Conservation (phyloP, 1,284 basidiomycete genomes). For the Athelia sp. region DNA sequence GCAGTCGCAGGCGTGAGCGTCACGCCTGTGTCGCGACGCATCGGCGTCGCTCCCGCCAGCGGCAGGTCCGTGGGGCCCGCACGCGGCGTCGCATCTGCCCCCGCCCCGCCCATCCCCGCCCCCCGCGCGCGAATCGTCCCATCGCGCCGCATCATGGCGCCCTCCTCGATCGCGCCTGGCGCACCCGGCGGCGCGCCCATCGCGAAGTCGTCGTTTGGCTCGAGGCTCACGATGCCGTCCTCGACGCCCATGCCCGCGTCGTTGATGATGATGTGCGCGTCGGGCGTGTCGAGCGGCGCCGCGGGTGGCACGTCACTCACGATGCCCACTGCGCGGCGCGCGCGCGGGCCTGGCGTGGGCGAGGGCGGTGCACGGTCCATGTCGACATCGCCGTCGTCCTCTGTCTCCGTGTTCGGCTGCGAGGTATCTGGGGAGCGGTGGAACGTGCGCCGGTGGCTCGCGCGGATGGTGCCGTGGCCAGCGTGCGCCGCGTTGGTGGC, state of each 20-base stretch:
- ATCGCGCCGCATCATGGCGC: conserved; percentile 22
- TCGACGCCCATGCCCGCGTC: conserved; percentile 56
- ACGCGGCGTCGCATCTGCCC: conserved; percentile 36
- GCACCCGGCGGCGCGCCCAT: conserved; percentile 84
- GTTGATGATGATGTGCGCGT: conserved; percentile 68
- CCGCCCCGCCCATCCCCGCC: conserved; percentile 21
- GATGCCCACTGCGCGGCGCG: conserved; percentile 55
- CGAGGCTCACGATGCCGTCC: conserved; percentile 66
- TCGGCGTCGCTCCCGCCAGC: conserved; percentile 9
- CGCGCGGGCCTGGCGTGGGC: conserved; percentile 32
- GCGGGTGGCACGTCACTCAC: conserved; percentile 47
- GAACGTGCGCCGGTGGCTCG: conserved; percentile 33
- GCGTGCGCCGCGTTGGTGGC: conserved; percentile 15
- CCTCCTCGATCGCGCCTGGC: conserved; percentile 63
- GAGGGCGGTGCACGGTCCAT: conserved; percentile 37
- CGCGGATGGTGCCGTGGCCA: conserved; percentile 26
- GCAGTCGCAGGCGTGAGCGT: not conserved
- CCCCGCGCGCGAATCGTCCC: conserved; percentile 14
- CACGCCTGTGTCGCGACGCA: conserved; percentile 1
- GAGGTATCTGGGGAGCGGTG: conserved; percentile 51
- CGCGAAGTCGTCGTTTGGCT: conserved; percentile 74
- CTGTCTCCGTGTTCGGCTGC: conserved; percentile 67
- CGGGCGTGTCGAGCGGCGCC: conserved; percentile 40
- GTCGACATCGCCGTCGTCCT: conserved; percentile 62
- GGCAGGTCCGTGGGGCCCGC: conserved; percentile 20